Conservation (phyloP, 2,329 filamentous ascomycete genomes). For the Hymenotorrendiella dingleyae region DNA sequence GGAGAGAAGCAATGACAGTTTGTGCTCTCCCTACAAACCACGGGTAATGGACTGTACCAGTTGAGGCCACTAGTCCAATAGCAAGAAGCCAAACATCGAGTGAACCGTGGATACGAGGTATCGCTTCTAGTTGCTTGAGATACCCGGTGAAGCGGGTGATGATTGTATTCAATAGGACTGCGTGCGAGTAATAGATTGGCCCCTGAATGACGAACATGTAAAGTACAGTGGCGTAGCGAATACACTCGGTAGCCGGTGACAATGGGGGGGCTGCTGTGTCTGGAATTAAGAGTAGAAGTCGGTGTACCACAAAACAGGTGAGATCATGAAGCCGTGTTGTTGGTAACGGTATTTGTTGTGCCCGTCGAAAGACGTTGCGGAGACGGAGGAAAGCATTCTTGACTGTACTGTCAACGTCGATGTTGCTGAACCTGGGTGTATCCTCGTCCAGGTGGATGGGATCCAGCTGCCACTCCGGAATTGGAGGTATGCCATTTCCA, state of each 20-base stretch:
- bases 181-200: slow-evolving; percentile 50
- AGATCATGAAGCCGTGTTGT: slow-evolving; percentile 47
- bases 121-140: slow-evolving; percentile 20
- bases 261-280: background rate
- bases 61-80: slow-evolving; percentile 35
- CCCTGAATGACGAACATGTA: slow-evolving; percentile 51
- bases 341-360: slow-evolving; percentile 23
- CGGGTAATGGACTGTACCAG: slow-evolving; percentile 22
- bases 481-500: slow-evolving; percentile 44
- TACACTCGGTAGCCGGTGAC: slow-evolving; percentile 34
- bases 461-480: slow-evolving; percentile 40
- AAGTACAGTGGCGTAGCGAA: slow-evolving; percentile 42
- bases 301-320: slow-evolving; percentile 48
- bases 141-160: slow-evolving; percentile 30
- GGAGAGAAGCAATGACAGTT: slow-evolving; percentile 2
- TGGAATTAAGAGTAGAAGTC: slow-evolving; percentile 33
- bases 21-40: slow-evolving; percentile 30
- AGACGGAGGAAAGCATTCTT: slow-evolving; percentile 14
- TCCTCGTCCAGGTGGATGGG: background rate
- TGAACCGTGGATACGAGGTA: slow-evolving; percentile 15
- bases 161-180: slow-evolving; percentile 33
- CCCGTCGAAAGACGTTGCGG: slow-evolving; percentile 33
- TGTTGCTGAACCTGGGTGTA: slow-evolving; percentile 30
- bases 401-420: slow-evolving; percentile 13
- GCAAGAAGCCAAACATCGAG: slow-evolving; percentile 39